phyloP scores from a whole-genome alignment of 2,329 filamentous ascomycete genomes.

The Botrytis fragariae region DNA sequence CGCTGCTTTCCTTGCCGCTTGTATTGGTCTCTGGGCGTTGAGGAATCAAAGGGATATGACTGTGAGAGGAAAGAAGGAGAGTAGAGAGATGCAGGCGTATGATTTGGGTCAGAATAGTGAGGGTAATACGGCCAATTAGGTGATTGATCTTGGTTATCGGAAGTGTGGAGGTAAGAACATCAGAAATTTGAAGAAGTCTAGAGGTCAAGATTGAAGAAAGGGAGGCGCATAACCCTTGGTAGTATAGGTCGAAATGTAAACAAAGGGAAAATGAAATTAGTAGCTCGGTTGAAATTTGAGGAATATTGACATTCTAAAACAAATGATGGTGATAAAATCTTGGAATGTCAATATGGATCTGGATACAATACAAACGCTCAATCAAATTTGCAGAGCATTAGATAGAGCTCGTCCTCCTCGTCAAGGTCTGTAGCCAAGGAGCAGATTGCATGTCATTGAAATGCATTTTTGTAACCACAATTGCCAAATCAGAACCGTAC shows the following conservation, averaged over 20 bases:
- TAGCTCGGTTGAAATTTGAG: too few species aligned
- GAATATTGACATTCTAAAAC: not conserved
- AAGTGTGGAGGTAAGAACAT: not conserved
- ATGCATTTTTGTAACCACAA: not conserved
- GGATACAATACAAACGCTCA: too few species aligned
- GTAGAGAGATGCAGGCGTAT: not conserved
- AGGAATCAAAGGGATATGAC: not conserved
- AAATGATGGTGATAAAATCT: not conserved
- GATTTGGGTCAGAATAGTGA: not conserved
- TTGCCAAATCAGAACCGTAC: not conserved
- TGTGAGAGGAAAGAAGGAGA: not conserved
- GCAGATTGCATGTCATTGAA: not conserved
- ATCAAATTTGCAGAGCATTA: too few species aligned
- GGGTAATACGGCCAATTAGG: not conserved
- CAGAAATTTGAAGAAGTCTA: too few species aligned
- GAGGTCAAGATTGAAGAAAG: too few species aligned
- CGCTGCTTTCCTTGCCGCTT: not conserved
- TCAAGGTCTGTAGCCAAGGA: not conserved
- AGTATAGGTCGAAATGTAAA: too few species aligned
- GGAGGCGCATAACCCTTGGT: too few species aligned
- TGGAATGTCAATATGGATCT: too few species aligned
- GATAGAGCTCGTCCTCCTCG: not conserved
- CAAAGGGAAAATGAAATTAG: too few species aligned
- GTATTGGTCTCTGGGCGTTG: not conserved
- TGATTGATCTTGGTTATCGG: not conserved